phyloP scores from a whole-genome alignment of 148 eudicot species.

The Gaultheria prostrata region DNA sequence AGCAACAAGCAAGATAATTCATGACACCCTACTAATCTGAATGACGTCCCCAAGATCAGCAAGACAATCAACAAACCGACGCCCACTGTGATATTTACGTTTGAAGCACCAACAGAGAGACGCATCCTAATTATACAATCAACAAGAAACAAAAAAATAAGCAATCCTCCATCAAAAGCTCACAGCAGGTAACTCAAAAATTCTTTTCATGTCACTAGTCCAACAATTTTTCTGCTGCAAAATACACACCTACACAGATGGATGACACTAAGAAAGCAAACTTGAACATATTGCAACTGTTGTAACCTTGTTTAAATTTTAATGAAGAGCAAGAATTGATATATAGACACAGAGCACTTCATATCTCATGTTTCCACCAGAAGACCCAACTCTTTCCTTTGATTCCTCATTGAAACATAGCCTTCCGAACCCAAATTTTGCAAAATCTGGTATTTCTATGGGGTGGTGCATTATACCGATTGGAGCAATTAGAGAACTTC shows the following conservation, averaged over 20 bases:
- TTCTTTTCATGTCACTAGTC: not conserved
- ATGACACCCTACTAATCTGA: not conserved
- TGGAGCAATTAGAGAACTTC: not conserved
- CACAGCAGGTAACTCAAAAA: not conserved
- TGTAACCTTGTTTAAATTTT: not conserved
- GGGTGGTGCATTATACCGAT: not conserved
- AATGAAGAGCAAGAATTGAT: not conserved
- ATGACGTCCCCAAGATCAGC: not conserved
- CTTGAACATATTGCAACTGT: not conserved
- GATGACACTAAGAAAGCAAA: not conserved
- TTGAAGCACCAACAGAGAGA: not conserved
- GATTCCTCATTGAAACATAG: conserved; percentile 2
- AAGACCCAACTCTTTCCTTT: conserved; percentile 6
- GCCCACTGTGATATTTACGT: not conserved
- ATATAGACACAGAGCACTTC: not conserved
- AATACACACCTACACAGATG: not conserved
- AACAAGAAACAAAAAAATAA: not conserved
- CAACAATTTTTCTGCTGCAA: not conserved
- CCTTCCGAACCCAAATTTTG: conserved; percentile 2
- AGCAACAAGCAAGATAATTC: not conserved
- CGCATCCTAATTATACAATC: not conserved
- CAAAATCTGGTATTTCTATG: not conserved
- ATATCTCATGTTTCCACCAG: conserved; percentile 15
- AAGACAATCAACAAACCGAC: not conserved
- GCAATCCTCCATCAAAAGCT: not conserved